These are phyloP conservation scores for Laburnicola sp. DNA, from an alignment of 2,329 filamentous ascomycete species.

Conservation along the genomic window DNA sequence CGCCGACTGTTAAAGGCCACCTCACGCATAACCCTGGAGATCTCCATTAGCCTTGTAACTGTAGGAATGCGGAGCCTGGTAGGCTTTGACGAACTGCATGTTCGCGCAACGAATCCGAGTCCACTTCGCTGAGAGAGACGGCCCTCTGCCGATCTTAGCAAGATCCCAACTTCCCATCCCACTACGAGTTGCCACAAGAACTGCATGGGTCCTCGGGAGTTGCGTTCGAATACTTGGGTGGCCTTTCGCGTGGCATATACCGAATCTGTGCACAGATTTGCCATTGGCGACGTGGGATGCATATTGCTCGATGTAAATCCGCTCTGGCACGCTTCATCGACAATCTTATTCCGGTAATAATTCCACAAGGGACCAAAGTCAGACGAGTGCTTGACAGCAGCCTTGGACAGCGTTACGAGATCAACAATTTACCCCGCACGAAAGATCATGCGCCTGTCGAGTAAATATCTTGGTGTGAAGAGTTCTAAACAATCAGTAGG, in stretches of 20 bases:
- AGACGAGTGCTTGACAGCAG: too few relatives aligned
- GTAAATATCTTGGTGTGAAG: too few relatives aligned
- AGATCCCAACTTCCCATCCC: not conserved
- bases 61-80: not conserved
- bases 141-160: slow-evolving; percentile 7
- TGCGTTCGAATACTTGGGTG: not conserved
- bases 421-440: not conserved
- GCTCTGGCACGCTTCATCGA: not conserved
- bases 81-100: not conserved
- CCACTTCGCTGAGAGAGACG: not conserved
- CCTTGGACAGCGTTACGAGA: not conserved
- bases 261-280: not conserved
- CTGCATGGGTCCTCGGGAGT: slow-evolving; percentile 1
- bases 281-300: slow-evolving; percentile 4
- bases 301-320: not conserved
- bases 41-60: not conserved
- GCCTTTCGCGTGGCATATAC: not conserved
- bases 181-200: not conserved
- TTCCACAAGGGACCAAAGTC: not conserved
- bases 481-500: too few relatives aligned
- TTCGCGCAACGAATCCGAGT: not conserved
- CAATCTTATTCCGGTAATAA: not conserved
- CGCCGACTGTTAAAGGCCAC: not conserved
- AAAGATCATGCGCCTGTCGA: too few relatives aligned
- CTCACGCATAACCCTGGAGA: not conserved